These are phyloP conservation scores for Sugiyamaella novakii DNA, from an alignment of 1,139 yeast genomes.

Conservation along the genomic window DNA sequence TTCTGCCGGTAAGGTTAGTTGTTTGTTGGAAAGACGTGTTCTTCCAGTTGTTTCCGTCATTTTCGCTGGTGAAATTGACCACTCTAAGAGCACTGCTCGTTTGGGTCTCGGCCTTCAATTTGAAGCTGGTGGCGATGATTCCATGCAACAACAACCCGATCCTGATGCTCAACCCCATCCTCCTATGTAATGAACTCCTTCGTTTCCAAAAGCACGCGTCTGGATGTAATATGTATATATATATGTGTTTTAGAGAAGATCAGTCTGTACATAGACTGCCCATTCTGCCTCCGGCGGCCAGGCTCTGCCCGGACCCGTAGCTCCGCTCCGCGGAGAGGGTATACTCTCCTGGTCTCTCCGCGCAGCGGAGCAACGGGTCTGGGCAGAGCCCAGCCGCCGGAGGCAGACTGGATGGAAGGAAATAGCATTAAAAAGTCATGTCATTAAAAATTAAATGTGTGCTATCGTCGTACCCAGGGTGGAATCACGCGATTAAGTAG, in stretches of 20 bases:
- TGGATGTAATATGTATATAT: constrained; percentile 17
- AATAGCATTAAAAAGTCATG: not conserved
- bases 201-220: not conserved
- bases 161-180: constrained; percentile 37
- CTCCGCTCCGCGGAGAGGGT: no score
- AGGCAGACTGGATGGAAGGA: constrained; percentile 1
- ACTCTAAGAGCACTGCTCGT: constrained; percentile 77
- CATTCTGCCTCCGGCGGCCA: no score
- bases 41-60: constrained; percentile 87
- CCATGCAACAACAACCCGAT: constrained; percentile 45
- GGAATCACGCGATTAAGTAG: constrained; percentile 28
- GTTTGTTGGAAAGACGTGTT: constrained; percentile 89
- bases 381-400: constrained; percentile 14
- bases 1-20: constrained; percentile 86
- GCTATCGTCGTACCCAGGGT: constrained; percentile 29
- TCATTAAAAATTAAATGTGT: not conserved
- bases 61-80: constrained; percentile 95
- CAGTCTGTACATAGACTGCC: not conserved
- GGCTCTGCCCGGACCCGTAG: no score
- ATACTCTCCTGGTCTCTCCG: no score
- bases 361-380: constrained; percentile 9
- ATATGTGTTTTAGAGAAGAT: constrained; percentile 11
- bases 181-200: constrained; percentile 34
- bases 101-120: constrained; percentile 94
- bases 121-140: constrained; percentile 94